Base-by-base conservation (phyloP, 139 green algal species). In the Closterium sp. region DNA sequence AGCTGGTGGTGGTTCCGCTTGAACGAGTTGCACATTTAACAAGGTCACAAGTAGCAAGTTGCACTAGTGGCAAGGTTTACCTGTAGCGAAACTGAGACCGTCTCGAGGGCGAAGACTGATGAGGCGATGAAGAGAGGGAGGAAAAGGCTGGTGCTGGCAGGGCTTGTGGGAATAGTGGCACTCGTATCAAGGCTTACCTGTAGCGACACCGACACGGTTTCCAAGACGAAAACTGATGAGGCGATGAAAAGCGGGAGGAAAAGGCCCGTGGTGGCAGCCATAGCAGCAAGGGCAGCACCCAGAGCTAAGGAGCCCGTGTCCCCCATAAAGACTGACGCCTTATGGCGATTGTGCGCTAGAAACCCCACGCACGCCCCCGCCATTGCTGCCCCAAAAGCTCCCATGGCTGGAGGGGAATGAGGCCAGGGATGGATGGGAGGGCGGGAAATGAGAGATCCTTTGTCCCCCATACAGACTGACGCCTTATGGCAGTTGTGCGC, bases 401-500 rank as follows among this genome's bases (percentile, higher is more conserved):
- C 91, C 83, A 94, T 31, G 19, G 89, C 91, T 94, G 91, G 38
- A 88, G 25, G 31, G 21, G 33, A 43, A 5, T 6, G 38, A 66
- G n/a, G n/a, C n/a, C 66, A 92, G 25, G 83, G 30, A 21, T 30
- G 83, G 83, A 10, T 10, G 7, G 19, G 30, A 87, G 83, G 16
- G 30, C 23, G 30, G 23, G 31, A 10, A 19, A 66, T 76, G 25
- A 76, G 84, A 87, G 21, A 30, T n/a, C n/a, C n/a, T n/a, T n/a
- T n/a, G n/a, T n/a, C n/a, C n/a, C n/a, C n/a, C 95, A 96, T 96
- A 91, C 96, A 96, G 25, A 95, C 69, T n/a, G 25, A 43, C 4
- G 95, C 95, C n/a, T 92, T 93, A 90, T 95, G 76, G 9, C 89
- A 66, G 87, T 96, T 96, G 81, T 94, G 91, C 33, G 33, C 83